Evolutionary conservation across 805 yeast genomes (phyloP).

Genomic region (Metschnikowia arizonensis): DNA sequence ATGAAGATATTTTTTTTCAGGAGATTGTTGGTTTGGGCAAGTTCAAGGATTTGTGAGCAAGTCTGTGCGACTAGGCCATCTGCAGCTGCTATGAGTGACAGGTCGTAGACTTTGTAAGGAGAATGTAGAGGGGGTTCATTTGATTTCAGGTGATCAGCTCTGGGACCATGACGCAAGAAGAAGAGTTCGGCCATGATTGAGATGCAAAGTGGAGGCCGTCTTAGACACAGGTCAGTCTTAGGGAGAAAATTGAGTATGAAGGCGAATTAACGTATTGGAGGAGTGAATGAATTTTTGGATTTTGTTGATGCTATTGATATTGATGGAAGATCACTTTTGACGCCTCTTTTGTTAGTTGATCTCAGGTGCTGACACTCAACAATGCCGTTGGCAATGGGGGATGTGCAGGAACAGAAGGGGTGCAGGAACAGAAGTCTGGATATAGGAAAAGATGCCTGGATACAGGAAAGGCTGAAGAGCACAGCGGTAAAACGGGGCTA

Average conservation of each 20-base stretch:
- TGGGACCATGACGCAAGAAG: constrained; percentile 42
- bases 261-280: no score
- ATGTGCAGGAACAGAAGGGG: no score
- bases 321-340: no score
- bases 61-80: constrained; percentile 24
- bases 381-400: no score
- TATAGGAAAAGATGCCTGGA: background rate
- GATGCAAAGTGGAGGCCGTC: background rate
- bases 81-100: constrained; percentile 32
- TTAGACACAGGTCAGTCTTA: no score
- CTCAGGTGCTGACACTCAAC: no score
- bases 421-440: background rate
- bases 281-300: no score
- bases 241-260: no score
- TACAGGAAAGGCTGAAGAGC: background rate
- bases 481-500: background rate
- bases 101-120: constrained; percentile 34
- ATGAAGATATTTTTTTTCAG: constrained; percentile 24
- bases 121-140: constrained; percentile 26
- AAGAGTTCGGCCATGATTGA: constrained; percentile 36
- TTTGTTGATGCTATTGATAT: no score
- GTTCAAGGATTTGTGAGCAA: constrained; percentile 21
- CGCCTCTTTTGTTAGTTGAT: no score
- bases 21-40: constrained; percentile 18
- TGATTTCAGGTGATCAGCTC: constrained; percentile 36